Percentiles rank a stretch among this genome's conserved stretches.
phyloP scores from a whole-genome alignment of 2,329 filamentous ascomycete species.

The Nigrograna mackinnonii region DNA sequence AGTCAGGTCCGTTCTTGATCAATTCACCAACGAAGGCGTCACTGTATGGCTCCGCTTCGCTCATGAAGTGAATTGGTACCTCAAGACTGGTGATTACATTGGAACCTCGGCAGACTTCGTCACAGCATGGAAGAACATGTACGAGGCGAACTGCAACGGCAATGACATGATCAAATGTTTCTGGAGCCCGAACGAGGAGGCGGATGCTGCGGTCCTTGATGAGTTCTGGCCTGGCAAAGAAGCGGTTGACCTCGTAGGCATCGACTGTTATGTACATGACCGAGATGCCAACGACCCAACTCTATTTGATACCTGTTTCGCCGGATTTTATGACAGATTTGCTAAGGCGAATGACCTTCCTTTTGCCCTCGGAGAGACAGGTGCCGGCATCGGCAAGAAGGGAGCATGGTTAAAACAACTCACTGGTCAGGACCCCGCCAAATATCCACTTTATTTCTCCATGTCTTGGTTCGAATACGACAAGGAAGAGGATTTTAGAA shows the following conservation, averaged over 20 bases:
- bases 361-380: slow-evolving; percentile 17
- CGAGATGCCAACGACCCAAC: slow-evolving; percentile 3
- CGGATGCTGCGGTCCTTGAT: slow-evolving; percentile 2
- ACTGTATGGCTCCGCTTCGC: slow-evolving; percentile 15
- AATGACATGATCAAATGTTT: slow-evolving; percentile 13
- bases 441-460: slow-evolving; percentile 15
- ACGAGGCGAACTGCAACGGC: slow-evolving; percentile 12
- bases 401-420: slow-evolving; percentile 13
- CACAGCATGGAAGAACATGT: slow-evolving; percentile 16
- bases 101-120: slow-evolving; percentile 9
- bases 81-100: slow-evolving; percentile 11
- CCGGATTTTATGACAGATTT: slow-evolving; percentile 12
- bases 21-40: slow-evolving; percentile 16
- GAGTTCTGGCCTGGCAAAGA: slow-evolving; percentile 14
- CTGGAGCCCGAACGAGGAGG: slow-evolving; percentile 15
- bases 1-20: slow-evolving; percentile 12
- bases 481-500: slow-evolving; percentile 15
- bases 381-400: slow-evolving; percentile 8
- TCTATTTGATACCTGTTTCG: slow-evolving; percentile 10
- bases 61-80: slow-evolving; percentile 19
- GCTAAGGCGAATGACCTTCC: slow-evolving; percentile 9
- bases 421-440: slow-evolving; percentile 5
- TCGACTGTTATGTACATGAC: slow-evolving; percentile 13
- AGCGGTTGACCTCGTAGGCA: slow-evolving; percentile 15
- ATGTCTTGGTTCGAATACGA: slow-evolving; percentile 18